These are phyloP conservation scores for Lipomyces lipofer DNA, from an alignment of 805 yeast genomes.

Conservation along the genomic window DNA sequence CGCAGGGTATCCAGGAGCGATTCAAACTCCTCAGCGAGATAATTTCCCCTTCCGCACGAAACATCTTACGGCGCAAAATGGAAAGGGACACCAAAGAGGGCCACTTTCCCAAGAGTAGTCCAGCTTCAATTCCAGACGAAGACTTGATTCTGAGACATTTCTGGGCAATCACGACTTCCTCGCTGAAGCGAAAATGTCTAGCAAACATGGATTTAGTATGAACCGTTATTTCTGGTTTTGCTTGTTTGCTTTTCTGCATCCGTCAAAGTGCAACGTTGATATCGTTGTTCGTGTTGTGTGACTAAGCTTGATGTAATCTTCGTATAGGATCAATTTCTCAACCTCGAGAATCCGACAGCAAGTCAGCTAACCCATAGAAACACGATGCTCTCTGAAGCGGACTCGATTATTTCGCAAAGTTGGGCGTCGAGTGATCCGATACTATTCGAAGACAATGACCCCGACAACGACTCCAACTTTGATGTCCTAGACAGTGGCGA, in stretches of 20 bases:
- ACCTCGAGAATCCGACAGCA: neutral
- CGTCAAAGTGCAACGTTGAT: too few relatives aligned
- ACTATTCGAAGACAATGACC: too few relatives aligned
- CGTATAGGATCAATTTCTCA: slow-evolving; percentile 8
- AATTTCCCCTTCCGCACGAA: slow-evolving; percentile 7
- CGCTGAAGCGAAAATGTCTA: neutral
- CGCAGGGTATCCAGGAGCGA: neutral
- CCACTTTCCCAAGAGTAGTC: too few relatives aligned
- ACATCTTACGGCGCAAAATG: slow-evolving; percentile 7
- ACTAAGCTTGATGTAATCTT: neutral
- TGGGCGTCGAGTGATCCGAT: too few relatives aligned
- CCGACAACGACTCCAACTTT: too few relatives aligned
- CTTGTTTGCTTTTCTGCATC: too few relatives aligned
- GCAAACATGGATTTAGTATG: slow-evolving; percentile 1
- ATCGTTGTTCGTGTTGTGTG: neutral
- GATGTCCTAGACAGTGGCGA: too few relatives aligned
- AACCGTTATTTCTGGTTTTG: too few relatives aligned
- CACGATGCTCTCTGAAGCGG: neutral
- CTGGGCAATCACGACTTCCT: neutral
- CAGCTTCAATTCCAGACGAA: neutral
- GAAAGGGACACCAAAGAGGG: neutral
- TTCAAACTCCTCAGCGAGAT: slow-evolving; percentile 4
- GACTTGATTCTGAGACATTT: neutral
- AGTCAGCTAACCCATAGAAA: neutral
- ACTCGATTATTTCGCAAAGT: too few relatives aligned